phyloP scores from a whole-genome alignment of 2,329 filamentous ascomycete species.

The Fusarium caatingaense region DNA sequence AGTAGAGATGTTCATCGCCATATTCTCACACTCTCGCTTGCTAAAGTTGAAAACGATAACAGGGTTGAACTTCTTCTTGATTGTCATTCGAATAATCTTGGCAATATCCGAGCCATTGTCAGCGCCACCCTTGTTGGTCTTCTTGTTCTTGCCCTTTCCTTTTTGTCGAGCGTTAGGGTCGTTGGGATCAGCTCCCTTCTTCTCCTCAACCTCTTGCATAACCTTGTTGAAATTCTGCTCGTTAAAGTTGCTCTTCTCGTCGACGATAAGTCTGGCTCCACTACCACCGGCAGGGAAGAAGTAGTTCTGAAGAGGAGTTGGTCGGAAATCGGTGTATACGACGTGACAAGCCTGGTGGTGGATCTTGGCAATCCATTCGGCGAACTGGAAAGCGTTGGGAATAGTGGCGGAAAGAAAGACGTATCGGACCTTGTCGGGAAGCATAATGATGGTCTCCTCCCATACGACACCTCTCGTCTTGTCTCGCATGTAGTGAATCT shows the following conservation, averaged over 20 bases:
- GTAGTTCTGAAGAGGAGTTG: slow-evolving; percentile 96
- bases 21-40: slow-evolving; percentile 93
- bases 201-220: slow-evolving; percentile 89
- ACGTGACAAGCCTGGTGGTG: slow-evolving; percentile 98
- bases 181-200: slow-evolving; percentile 84
- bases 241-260: slow-evolving; percentile 95
- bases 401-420: slow-evolving; percentile 99
- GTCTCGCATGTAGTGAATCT: slow-evolving; percentile 98
- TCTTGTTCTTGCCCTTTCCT: slow-evolving; percentile 92
- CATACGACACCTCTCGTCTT: slow-evolving; percentile 95
- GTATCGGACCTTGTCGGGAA: slow-evolving; percentile 98
- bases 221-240: slow-evolving; percentile 98
- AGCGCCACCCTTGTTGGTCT: slow-evolving; percentile 86
- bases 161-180: slow-evolving; percentile 84
- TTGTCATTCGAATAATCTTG: slow-evolving; percentile 99
- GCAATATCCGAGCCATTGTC: slow-evolving; percentile 85
- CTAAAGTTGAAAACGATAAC: slow-evolving; percentile 99
- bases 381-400: slow-evolving; percentile 98
- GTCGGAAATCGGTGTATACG: slow-evolving; percentile 98
- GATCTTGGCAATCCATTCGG: slow-evolving; percentile 98
- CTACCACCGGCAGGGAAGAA: slow-evolving; percentile 94
- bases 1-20: slow-evolving; percentile 86
- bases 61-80: slow-evolving; percentile 96
- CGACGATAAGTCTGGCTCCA: slow-evolving; percentile 92
- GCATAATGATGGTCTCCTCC: slow-evolving; percentile 98